Percentiles rank a stretch among this genome's conserved stretches.
Evolutionary conservation across 2,329 filamentous ascomycete genomes (phyloP).

Genomic region (Dothideomycetes sp.): DNA sequence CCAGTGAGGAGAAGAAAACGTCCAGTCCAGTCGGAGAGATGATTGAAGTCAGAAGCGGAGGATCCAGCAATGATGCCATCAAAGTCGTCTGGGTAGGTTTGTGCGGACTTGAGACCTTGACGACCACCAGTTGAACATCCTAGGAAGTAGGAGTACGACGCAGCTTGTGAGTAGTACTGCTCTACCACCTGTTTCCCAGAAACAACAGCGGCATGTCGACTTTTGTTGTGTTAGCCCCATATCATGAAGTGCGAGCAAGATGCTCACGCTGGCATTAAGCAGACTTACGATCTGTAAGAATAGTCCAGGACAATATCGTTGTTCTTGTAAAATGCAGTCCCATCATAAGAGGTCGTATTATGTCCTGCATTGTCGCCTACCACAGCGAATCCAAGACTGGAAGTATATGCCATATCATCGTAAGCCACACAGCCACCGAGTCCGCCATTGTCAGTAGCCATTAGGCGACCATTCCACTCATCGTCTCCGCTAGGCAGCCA

Average conservation of each 20-base stretch:
- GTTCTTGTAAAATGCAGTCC: slow-evolving; percentile 17
- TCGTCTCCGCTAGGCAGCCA: slow-evolving; percentile 27
- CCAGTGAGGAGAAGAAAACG: slow-evolving; percentile 32
- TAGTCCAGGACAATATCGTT: slow-evolving; percentile 22
- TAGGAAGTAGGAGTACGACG: slow-evolving; percentile 40
- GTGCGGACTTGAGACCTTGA: slow-evolving; percentile 44
- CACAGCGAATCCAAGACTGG: slow-evolving; percentile 20
- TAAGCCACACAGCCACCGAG: slow-evolving; percentile 22
- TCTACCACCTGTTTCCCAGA: slow-evolving; percentile 22
- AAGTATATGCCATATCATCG: slow-evolving; percentile 21
- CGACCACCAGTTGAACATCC: slow-evolving; percentile 51
- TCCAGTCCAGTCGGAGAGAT: slow-evolving; percentile 32
- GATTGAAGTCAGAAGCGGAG: slow-evolving; percentile 32
- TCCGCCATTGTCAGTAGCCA: slow-evolving; percentile 24
- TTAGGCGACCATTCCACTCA: slow-evolving; percentile 12
- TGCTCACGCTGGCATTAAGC: too few species aligned
- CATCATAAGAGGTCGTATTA: slow-evolving; percentile 12
- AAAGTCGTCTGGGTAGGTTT: slow-evolving; percentile 46
- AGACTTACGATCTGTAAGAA: slow-evolving; percentile 16
- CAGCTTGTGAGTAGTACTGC: slow-evolving; percentile 26
- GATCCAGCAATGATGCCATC: slow-evolving; percentile 43
- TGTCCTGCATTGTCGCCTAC: slow-evolving; percentile 23
- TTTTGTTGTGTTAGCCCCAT: neutral
- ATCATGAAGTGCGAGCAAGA: too few species aligned
- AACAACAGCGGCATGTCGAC: slow-evolving; percentile 19